These are phyloP conservation scores for Hortiboletus campestris DNA, from an alignment of 768 basidiomycete genomes.

Conservation along the genomic window DNA sequence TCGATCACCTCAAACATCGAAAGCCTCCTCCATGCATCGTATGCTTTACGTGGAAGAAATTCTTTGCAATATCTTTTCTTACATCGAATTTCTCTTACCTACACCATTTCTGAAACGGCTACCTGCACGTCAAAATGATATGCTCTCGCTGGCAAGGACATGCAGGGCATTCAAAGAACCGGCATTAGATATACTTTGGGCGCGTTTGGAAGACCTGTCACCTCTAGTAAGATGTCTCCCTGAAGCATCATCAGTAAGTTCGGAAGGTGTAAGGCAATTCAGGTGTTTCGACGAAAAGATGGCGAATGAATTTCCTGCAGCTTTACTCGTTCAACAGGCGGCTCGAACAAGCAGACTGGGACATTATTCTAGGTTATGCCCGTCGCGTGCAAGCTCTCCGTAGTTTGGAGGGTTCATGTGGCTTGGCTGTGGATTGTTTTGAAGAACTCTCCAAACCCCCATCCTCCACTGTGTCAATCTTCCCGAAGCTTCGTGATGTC, in stretches of 20 bases:
- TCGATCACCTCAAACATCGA: too few species aligned
- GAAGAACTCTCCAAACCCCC: neutral
- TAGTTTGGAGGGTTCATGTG: neutral
- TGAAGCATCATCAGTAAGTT: neutral
- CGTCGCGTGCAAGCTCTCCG: conserved; percentile 6
- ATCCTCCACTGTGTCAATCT: neutral
- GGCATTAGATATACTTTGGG: conserved; percentile 13
- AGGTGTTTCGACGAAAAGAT: too few species aligned
- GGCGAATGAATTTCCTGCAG: neutral
- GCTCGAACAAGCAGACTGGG: conserved; percentile 5
- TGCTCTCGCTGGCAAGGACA: conserved; percentile 3
- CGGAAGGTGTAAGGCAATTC: conserved; percentile 3
- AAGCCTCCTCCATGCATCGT: neutral
- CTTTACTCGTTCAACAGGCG: neutral
- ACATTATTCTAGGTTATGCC: conserved; percentile 7
- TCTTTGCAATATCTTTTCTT: conserved; percentile 6
- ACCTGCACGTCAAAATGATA: neutral
- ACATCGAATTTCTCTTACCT: neutral
- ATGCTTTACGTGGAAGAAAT: conserved; percentile 11
- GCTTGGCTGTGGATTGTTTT: neutral
- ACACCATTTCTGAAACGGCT: too few species aligned
- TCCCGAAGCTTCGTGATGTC: conserved; percentile 10
- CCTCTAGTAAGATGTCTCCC: conserved; percentile 15
- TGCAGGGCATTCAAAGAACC: conserved; percentile 16
- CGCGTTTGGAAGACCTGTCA: conserved; percentile 3